Percentiles rank a stretch among this genome's conserved stretches.
Evolutionary conservation across 2,329 filamentous ascomycete species (phyloP).

Genomic region (Clarireedia homoeocarpa): DNA sequence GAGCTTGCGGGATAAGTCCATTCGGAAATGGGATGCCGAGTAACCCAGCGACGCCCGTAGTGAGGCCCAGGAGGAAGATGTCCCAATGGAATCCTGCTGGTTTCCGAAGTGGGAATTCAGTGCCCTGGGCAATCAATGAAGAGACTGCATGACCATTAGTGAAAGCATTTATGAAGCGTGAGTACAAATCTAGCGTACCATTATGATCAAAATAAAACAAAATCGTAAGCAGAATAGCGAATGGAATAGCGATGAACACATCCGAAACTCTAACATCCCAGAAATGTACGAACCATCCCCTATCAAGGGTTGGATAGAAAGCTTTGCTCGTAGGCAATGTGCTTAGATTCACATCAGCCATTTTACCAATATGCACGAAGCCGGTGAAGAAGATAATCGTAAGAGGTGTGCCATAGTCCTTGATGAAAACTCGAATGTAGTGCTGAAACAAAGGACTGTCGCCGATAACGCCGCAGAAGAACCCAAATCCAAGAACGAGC

Average conservation of each 20-base stretch:
- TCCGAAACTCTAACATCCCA: slow-evolving; percentile 69
- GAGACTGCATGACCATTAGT: slow-evolving; percentile 46
- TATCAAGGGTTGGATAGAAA: slow-evolving; percentile 68
- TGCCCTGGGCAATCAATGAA: slow-evolving; percentile 74
- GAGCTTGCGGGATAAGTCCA: slow-evolving; percentile 75
- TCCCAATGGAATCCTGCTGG: slow-evolving; percentile 85
- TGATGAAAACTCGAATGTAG: slow-evolving; percentile 71
- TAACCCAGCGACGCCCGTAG: slow-evolving; percentile 67
- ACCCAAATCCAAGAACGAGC: slow-evolving; percentile 70
- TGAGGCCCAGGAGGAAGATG: slow-evolving; percentile 70
- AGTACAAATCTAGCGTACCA: slow-evolving; percentile 38
- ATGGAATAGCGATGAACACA: slow-evolving; percentile 79
- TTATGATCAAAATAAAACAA: slow-evolving; percentile 90
- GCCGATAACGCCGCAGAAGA: slow-evolving; percentile 65
- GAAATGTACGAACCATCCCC: slow-evolving; percentile 72
- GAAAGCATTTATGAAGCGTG: background rate
- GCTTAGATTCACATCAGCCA: slow-evolving; percentile 62
- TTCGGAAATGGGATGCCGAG: slow-evolving; percentile 76
- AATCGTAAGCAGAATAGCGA: slow-evolving; percentile 74
- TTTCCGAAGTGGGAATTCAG: slow-evolving; percentile 72
- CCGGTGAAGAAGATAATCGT: slow-evolving; percentile 84
- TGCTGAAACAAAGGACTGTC: slow-evolving; percentile 65
- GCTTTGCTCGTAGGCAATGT: slow-evolving; percentile 68
- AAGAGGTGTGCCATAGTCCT: slow-evolving; percentile 81
- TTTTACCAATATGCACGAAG: slow-evolving; percentile 79